These are phyloP conservation scores for Selaginella tamariscina DNA, from an alignment of 75 land plant species.

Conservation along the genomic window DNA sequence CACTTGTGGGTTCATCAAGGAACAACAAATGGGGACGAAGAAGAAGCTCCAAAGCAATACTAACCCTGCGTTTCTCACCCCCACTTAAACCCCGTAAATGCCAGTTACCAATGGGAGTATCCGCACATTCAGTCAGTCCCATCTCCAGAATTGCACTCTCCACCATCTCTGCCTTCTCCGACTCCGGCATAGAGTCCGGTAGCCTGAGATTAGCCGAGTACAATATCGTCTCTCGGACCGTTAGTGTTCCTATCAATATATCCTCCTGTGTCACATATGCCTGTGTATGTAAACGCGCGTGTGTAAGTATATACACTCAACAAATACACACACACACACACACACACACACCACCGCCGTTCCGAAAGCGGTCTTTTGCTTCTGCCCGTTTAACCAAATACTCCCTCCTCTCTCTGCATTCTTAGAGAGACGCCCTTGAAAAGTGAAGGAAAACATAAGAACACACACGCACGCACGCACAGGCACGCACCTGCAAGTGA, in stretches of 20 bases:
- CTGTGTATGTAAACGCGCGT: no score
- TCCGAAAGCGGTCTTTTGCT: not conserved
- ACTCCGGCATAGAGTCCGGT: not conserved
- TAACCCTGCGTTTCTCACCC: conserved; percentile 3
- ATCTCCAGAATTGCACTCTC: conserved; percentile 9
- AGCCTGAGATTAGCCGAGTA: conserved; percentile 5
- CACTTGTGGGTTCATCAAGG: conserved; percentile 9
- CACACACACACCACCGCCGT: not conserved
- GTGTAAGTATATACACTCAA: no score
- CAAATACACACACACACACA: no score
- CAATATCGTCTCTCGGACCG: conserved; percentile 7
- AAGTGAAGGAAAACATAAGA: not conserved
- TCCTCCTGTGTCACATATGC: conserved; percentile 12
- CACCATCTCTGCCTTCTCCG: conserved; percentile 2
- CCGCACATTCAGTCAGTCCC: conserved; percentile 5
- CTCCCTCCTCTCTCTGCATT: not conserved
- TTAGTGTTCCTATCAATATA: conserved; percentile 4
- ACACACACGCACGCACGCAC: not conserved
- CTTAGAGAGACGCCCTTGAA: not conserved
- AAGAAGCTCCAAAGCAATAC: conserved; percentile 10
- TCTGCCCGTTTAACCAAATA: not conserved
- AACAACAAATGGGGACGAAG: not conserved
- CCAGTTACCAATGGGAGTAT: conserved; percentile 2
- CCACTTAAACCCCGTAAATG: not conserved
- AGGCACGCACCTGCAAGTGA: not conserved